Evolutionary conservation across 1,284 basidiomycete genomes (phyloP), one percentile per base, ranked within the genome.

Genomic region (Malassezia sympodialis): DNA sequence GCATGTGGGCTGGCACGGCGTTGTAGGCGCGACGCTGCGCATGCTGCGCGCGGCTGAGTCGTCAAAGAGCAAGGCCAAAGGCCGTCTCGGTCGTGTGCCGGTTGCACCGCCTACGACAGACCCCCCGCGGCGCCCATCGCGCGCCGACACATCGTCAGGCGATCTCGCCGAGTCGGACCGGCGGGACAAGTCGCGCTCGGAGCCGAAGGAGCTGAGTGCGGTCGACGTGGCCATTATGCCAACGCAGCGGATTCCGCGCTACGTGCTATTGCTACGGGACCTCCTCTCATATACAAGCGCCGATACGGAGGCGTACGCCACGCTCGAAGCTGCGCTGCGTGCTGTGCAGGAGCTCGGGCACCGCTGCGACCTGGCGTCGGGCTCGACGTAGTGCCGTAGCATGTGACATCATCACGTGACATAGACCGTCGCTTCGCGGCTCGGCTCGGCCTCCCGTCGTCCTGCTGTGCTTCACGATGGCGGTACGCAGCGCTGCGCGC

Each of bases 151-250:
- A 15, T 40, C 37, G 24, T 28, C 28, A 3, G 27, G 34, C 19
- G 47, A 35, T 10, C 28, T 23, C 10, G 17, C 34, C 11, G 27
- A 30, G 21, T 24, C 46, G n/a, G 49, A 51, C 14, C 39, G 41
- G 4, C 49, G 49, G 40, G 49, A 51, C 30, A 51, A 51, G 31
- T 7, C 39, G n/a, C 37, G 37, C 8, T 4, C 48, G 17, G 28
- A 31, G 39, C 28, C 52, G 15, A 69, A 69, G 49, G 57, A 58
- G 54, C 49, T 71, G n/a, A 63, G 58, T 11, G 60, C 68, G 21
- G 61, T 68, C 51, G 69, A 72, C 49, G 58, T 72, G 15, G 65
- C 61, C 2, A 72, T 72, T 53, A 69, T 69, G 69, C 69, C 69
- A 10, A 72, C 69, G 28, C 69, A 72, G 59, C 62, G 69, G 19